These are phyloP conservation scores for Puccinia hordei DNA, from an alignment of 1,284 basidiomycete genomes.

Conservation along the genomic window DNA sequence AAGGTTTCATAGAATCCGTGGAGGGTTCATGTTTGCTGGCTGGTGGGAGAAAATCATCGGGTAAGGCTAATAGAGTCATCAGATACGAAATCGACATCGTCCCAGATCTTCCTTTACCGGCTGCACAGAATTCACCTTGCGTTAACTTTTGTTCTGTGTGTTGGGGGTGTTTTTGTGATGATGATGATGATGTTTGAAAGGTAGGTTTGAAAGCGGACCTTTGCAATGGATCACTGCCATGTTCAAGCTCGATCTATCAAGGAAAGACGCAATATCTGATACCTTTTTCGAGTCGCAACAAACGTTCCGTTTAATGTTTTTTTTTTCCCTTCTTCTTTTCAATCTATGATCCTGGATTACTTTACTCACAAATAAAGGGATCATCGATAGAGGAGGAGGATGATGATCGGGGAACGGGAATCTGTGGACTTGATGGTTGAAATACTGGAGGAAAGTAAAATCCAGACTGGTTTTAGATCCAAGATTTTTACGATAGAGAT, in stretches of 20 bases:
- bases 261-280: conserved; percentile 55
- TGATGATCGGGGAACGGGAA: conserved; percentile 58
- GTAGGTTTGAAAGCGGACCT: conserved; percentile 27
- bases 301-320: no score
- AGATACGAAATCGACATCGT: conserved; percentile 33
- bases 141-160: no score
- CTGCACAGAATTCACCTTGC: neutral
- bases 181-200: neutral
- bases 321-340: neutral
- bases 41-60: no score
- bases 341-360: neutral
- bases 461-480: no score
- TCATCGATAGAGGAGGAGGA: conserved; percentile 56
- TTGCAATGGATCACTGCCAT: conserved; percentile 58
- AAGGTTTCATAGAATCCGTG: no score
- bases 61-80: neutral
- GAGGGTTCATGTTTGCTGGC: no score
- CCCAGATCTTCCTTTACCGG: conserved; percentile 27
- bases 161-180: neutral
- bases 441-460: conserved; percentile 3
- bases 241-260: conserved; percentile 55
- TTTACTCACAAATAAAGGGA: conserved; percentile 56
- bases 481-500: no score
- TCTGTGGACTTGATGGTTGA: conserved; percentile 53
- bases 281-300: neutral